These are phyloP conservation scores for Saraca asoca DNA, from an alignment of 331 rosid genomes.

Conservation along the genomic window DNA sequence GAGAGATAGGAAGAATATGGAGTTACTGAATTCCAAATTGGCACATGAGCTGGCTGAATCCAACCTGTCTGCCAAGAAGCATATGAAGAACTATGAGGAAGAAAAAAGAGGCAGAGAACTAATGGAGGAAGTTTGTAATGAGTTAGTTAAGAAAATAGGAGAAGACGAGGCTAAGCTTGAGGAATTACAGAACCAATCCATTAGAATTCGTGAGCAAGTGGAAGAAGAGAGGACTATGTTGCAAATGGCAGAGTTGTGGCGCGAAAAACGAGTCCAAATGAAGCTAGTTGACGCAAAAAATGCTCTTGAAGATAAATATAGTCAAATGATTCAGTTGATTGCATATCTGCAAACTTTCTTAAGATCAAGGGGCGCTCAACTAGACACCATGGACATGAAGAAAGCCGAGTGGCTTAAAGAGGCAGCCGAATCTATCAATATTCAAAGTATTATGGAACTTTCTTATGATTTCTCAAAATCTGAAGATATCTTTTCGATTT, in stretches of 20 bases:
- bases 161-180: conserved; percentile 43
- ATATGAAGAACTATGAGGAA: conserved; percentile 38
- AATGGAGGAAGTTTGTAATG: conserved; percentile 44
- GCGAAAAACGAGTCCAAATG: conserved; percentile 70
- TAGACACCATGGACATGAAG: conserved; percentile 34
- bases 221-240: conserved; percentile 66
- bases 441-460: conserved; percentile 37
- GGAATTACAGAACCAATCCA: conserved; percentile 36
- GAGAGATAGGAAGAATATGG: conserved; percentile 40
- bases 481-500: conserved; percentile 32
- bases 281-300: conserved; percentile 58
- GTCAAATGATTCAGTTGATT: conserved; percentile 50
- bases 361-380: conserved; percentile 41
- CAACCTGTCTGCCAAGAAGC: conserved; percentile 36
- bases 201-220: conserved; percentile 40
- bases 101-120: conserved; percentile 46
- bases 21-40: conserved; percentile 43
- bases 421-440: conserved; percentile 40
- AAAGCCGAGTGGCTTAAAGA: conserved; percentile 45
- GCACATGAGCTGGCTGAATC: conserved; percentile 38
- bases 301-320: conserved; percentile 50
- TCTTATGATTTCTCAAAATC: conserved; percentile 38
- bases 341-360: conserved; percentile 42
- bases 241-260: conserved; percentile 54
- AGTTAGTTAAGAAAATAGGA: conserved; percentile 43